Evolutionary conservation across 225 moss, liverwort and hornwort genomes (phyloP).

Genomic region (Ulota crispa): DNA sequence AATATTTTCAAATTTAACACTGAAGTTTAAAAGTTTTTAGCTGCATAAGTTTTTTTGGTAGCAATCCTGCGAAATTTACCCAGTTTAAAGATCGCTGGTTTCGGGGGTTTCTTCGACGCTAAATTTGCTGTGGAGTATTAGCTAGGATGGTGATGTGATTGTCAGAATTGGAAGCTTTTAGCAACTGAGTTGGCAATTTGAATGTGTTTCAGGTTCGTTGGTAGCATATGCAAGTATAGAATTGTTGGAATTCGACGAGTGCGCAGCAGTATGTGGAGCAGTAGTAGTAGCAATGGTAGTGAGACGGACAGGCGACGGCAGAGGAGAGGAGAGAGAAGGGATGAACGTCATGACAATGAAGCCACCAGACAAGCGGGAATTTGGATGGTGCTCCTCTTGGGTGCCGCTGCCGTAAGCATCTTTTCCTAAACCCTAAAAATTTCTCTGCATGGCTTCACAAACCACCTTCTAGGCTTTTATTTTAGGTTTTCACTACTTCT

Average conservation of each 20-base stretch:
- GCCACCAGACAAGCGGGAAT: constrained; percentile 40
- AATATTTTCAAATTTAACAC: too few relatives aligned
- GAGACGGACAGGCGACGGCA: constrained; percentile 33
- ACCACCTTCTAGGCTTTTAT: background rate
- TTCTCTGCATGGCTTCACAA: background rate
- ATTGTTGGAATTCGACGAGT: background rate
- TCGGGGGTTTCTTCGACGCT: background rate
- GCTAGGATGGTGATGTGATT: background rate
- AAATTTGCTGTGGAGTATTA: background rate
- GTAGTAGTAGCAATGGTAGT: constrained; percentile 30
- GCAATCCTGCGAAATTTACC: too few relatives aligned
- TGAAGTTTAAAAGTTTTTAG: too few relatives aligned
- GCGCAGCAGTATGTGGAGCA: constrained; percentile 46
- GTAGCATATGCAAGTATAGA: constrained; percentile 6
- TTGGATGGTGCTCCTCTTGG: constrained; percentile 57
- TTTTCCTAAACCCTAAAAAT: background rate
- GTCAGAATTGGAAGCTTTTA: background rate
- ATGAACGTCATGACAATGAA: constrained; percentile 15
- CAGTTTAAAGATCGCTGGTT: too few relatives aligned
- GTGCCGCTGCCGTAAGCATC: constrained; percentile 57
- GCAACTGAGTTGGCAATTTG: constrained; percentile 1
- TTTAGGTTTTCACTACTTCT: background rate
- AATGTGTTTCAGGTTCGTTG: constrained; percentile 16
- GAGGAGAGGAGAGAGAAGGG: constrained; percentile 27
- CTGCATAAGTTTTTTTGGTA: too few relatives aligned